Evolutionary conservation across 106 monocot species (phyloP).

Genomic region (Apostasia shenzhenica): DNA sequence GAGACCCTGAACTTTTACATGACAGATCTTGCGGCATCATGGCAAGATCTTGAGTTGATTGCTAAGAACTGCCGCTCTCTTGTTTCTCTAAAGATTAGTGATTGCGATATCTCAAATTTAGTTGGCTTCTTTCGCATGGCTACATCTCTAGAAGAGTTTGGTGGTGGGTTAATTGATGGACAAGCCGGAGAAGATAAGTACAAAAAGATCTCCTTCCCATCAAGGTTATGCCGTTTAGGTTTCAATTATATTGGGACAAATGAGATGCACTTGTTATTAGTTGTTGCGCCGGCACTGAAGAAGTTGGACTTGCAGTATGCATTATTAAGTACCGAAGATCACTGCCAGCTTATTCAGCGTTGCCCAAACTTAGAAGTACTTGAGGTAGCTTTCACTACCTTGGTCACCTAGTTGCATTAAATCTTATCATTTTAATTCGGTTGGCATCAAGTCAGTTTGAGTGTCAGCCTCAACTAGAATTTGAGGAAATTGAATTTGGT

Average conservation of each 20-base stretch:
- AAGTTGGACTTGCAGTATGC: constrained; percentile 86
- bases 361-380: constrained; percentile 87
- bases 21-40: constrained; percentile 58
- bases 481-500: no score
- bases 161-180: constrained; percentile 79
- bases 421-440: no score
- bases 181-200: constrained; percentile 34
- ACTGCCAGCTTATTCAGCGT: constrained; percentile 78
- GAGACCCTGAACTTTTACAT: constrained; percentile 77
- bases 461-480: no score
- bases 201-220: constrained; percentile 52
- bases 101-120: constrained; percentile 61
- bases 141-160: constrained; percentile 66
- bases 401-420: no score
- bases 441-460: no score
- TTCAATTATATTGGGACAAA: constrained; percentile 72
- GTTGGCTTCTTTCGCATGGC: constrained; percentile 53
- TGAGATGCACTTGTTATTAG: constrained; percentile 71
- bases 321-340: constrained; percentile 86
- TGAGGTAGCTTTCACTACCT: constrained; percentile 41
- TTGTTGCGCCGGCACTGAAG: constrained; percentile 65
- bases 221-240: constrained; percentile 45
- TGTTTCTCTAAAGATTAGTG: constrained; percentile 71
- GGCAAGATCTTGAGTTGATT: constrained; percentile 63
- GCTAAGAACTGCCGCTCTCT: constrained; percentile 71